Conservation (phyloP, 768 basidiomycete species). For the Boletus barrowsii region DNA sequence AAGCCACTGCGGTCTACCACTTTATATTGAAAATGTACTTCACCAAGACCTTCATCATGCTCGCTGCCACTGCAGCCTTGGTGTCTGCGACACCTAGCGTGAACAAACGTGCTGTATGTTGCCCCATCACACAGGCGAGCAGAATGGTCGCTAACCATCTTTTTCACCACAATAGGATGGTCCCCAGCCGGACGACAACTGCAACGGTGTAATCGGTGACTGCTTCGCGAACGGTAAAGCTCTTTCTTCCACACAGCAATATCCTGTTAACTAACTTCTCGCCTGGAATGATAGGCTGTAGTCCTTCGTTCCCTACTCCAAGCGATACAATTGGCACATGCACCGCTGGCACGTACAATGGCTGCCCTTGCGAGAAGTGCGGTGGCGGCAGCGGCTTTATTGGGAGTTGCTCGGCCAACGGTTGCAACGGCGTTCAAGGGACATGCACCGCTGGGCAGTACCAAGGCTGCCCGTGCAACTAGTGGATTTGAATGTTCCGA, state of each 20-base stretch:
- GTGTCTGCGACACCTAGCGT: background rate
- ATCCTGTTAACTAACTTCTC: too few relatives aligned
- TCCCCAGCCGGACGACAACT: background rate
- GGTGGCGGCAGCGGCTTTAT: background rate
- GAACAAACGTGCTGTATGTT: background rate
- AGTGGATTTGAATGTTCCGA: too few relatives aligned
- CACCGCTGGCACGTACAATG: background rate
- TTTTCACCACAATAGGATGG: background rate
- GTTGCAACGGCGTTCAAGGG: background rate
- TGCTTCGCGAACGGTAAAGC: background rate
- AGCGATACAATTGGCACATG: background rate
- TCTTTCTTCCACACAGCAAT: too few relatives aligned
- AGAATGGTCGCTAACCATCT: background rate
- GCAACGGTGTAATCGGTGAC: background rate
- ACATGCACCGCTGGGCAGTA: background rate
- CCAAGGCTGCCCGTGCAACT: background rate
- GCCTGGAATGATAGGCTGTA: too few relatives aligned
- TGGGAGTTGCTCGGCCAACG: background rate
- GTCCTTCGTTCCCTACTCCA: background rate
- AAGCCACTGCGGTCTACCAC: too few relatives aligned
- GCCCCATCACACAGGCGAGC: too few relatives aligned
- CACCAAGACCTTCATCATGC: background rate
- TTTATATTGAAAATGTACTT: background rate
- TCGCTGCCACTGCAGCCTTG: background rate
- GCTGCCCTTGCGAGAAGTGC: conserved; percentile 3